Conservation (phyloP, 371 early-diverging fungal species). For the Saksenaea vasiformis region DNA sequence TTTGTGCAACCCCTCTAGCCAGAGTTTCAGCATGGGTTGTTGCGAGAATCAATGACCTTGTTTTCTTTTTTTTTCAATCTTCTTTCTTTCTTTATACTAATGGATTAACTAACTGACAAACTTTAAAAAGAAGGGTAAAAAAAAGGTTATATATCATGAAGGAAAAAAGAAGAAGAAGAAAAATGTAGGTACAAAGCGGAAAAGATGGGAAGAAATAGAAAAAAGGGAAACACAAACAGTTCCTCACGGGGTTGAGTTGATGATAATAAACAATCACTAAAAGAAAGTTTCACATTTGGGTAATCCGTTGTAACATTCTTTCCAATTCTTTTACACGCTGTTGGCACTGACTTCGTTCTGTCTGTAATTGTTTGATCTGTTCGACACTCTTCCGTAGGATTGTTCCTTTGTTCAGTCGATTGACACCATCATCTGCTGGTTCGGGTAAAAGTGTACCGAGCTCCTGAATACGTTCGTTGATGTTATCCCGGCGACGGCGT, state of each 20-base stretch:
- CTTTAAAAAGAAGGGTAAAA: neutral
- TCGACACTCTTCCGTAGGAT: conserved; percentile 89
- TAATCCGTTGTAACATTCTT: conserved; percentile 28
- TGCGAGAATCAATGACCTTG: no score
- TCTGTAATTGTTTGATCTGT: conserved; percentile 75
- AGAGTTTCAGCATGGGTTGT: neutral
- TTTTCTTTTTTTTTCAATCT: no score
- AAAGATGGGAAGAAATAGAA: neutral
- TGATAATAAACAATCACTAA: neutral
- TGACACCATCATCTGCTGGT: conserved; percentile 54
- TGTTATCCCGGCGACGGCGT: conserved; percentile 90
- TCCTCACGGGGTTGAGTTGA: conserved; percentile 2
- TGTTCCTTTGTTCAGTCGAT: conserved; percentile 77
- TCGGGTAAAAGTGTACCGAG: conserved; percentile 77
- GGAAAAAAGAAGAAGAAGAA: neutral
- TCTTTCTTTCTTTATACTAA: neutral
- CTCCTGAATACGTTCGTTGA: conserved; percentile 94
- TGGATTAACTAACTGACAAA: neutral
- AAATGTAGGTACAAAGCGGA: neutral
- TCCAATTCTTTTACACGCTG: conserved; percentile 73
- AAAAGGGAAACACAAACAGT: neutral
- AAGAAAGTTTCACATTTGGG: neutral
- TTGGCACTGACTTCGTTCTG: conserved; percentile 51
- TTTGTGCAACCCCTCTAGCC: neutral
- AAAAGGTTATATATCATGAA: neutral